Evolutionary conservation across 768 basidiomycete species (phyloP).

Genomic region (Suillus alpinus): DNA sequence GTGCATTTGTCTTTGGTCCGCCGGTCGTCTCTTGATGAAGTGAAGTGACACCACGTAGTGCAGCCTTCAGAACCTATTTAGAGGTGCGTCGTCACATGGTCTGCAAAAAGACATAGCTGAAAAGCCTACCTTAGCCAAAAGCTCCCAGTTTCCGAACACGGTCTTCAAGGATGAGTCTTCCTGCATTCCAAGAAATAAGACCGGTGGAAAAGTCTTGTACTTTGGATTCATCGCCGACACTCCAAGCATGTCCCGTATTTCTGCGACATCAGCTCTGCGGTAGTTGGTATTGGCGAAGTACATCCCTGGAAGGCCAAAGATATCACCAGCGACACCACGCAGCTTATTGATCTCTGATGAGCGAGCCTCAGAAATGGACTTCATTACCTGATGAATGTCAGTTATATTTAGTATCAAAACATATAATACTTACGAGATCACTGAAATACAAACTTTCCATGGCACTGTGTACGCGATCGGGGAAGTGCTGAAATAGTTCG

Average conservation of each 20-base stretch:
- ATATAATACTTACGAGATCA: too few species aligned
- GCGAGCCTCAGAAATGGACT: too few species aligned
- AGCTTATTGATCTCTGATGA: background rate
- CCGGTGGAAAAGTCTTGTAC: background rate
- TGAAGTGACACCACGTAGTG: background rate
- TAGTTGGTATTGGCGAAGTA: background rate
- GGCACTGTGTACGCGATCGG: too few species aligned
- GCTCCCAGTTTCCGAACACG: conserved; percentile 4
- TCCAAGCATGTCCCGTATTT: background rate
- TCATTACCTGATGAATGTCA: too few species aligned
- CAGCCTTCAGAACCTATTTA: conserved; percentile 1
- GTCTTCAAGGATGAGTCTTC: background rate
- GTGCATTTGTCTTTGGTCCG: conserved; percentile 2
- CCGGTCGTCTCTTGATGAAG: background rate
- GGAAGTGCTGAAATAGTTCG: too few species aligned
- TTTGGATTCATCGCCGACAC: background rate
- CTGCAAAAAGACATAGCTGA: background rate
- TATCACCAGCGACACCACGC: background rate
- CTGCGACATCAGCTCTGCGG: background rate
- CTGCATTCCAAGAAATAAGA: background rate
- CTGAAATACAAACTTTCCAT: too few species aligned
- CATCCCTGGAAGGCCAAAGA: background rate
- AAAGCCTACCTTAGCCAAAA: conserved; percentile 1
- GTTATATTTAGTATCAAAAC: too few species aligned
- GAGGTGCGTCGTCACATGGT: background rate